A percentile compares a stretch with the other conserved stretches of the same genome.
Evolutionary conservation across 1,284 basidiomycete genomes (phyloP).

Genomic region (Cryptococcus hybrid): DNA sequence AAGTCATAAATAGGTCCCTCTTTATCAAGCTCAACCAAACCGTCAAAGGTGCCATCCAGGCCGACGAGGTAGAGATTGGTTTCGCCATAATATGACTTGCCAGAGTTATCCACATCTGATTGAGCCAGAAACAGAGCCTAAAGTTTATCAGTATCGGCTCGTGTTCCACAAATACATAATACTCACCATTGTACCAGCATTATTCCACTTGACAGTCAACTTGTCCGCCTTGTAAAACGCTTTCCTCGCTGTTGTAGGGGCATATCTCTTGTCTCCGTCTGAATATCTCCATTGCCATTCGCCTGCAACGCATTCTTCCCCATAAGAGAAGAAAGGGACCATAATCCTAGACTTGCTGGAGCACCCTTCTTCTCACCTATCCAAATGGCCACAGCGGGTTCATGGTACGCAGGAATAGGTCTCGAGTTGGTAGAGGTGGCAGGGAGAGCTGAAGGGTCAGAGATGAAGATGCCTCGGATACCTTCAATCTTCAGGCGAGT

Average conservation of each 20-base stretch:
- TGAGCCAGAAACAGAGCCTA: constrained; percentile 86
- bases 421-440: constrained; percentile 29
- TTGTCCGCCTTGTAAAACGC: constrained; percentile 97
- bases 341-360: constrained; percentile 87
- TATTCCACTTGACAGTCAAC: constrained; percentile 94
- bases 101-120: constrained; percentile 94
- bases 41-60: constrained; percentile 94
- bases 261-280: constrained; percentile 55
- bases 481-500: constrained; percentile 44
- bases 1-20: constrained; percentile 98
- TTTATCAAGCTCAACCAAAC: constrained; percentile 88
- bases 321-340: constrained; percentile 65
- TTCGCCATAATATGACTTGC: constrained; percentile 98
- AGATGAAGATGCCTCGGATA: constrained; percentile 46
- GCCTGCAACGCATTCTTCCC: constrained; percentile 14
- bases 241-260: constrained; percentile 60
- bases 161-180: constrained; percentile 51
- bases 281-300: constrained; percentile 52
- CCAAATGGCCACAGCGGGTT: constrained; percentile 71
- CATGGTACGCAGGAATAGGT: constrained; percentile 28
- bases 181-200: constrained; percentile 63
- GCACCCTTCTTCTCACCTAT: constrained; percentile 93
- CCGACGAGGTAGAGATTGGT: constrained; percentile 91
- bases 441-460: constrained; percentile 30
- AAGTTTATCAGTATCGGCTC: neutral